Evolutionary conservation across 2,329 filamentous ascomycete genomes (phyloP).

Genomic region (Diaporthe nobilis): DNA sequence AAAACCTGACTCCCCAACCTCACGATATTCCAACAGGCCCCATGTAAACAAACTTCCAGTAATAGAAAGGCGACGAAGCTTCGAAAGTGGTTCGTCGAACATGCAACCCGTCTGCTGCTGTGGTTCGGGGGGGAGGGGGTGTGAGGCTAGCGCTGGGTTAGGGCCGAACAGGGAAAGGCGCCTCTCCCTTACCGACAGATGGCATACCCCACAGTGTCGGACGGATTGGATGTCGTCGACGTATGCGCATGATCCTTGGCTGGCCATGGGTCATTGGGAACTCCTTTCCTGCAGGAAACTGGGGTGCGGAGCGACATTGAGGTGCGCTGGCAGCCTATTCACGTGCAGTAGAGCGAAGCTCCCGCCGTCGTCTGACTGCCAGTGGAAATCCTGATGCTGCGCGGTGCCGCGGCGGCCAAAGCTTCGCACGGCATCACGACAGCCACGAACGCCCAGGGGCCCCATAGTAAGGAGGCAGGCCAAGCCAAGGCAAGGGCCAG

Average conservation of each 20-base stretch:
- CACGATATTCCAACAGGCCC: conserved; percentile 32
- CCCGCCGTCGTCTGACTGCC: conserved; percentile 26
- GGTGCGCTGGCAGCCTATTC: conserved; percentile 31
- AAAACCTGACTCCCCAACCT: conserved; percentile 31
- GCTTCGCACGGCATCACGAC: conserved; percentile 23
- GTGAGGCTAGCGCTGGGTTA: conserved; percentile 35
- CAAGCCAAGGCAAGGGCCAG: conserved; percentile 2
- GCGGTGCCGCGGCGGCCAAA: conserved; percentile 17
- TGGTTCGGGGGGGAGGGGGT: conserved; percentile 20
- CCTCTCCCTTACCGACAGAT: conserved; percentile 29
- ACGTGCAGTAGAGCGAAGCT: conserved; percentile 13
- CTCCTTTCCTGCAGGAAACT: conserved; percentile 23
- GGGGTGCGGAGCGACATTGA: conserved; percentile 9
- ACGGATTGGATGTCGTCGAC: conserved; percentile 26
- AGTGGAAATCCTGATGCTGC: conserved; percentile 36
- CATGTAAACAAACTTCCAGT: conserved; percentile 38
- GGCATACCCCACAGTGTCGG: conserved; percentile 31
- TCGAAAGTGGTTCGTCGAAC: conserved; percentile 33
- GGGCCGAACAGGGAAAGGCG: conserved; percentile 29
- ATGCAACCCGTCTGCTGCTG: conserved; percentile 21
- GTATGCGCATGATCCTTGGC: conserved; percentile 26
- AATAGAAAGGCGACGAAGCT: conserved; percentile 14
- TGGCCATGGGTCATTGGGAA: conserved; percentile 3
- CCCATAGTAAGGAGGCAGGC: conserved; percentile 18
- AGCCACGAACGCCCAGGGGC: conserved; percentile 4